Percentiles rank a stretch among this genome's conserved stretches.
Evolutionary conservation across 2,329 filamentous ascomycete genomes (phyloP).

Genomic region (Curvularia spicifera): DNA sequence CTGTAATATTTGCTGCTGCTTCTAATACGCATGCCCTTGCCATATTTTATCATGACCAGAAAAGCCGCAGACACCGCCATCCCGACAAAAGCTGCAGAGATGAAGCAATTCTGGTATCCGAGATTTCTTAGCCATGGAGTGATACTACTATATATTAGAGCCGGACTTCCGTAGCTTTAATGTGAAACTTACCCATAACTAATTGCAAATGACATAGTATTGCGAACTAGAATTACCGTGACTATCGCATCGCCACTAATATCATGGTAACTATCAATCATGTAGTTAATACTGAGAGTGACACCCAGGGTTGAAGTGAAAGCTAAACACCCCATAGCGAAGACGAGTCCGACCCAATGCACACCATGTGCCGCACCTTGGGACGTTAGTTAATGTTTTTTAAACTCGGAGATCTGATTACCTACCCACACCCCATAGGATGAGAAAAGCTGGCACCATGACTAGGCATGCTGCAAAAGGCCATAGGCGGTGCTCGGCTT

Average conservation of each 20-base stretch:
- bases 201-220: constrained; percentile 59
- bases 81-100: constrained; percentile 53
- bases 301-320: constrained; percentile 47
- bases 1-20: constrained; percentile 45
- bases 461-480: constrained; percentile 50
- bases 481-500: constrained; percentile 52
- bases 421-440: constrained; percentile 59
- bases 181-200: constrained; percentile 52
- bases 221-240: constrained; percentile 58
- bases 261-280: constrained; percentile 58
- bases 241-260: constrained; percentile 58
- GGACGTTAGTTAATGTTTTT: no score
- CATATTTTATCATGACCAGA: constrained; percentile 58
- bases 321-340: constrained; percentile 53
- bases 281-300: constrained; percentile 55
- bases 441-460: constrained; percentile 53
- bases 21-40: constrained; percentile 48
- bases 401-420: no score
- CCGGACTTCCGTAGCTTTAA: background rate
- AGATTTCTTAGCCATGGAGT: constrained; percentile 55
- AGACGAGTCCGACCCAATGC: constrained; percentile 59
- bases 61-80: constrained; percentile 50
- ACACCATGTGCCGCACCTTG: constrained; percentile 51
- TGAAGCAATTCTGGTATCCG: constrained; percentile 53
- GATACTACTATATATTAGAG: constrained; percentile 30